Conservation (phyloP, 176 grass and related monocot species). For the bread wheat (Triticum aestivum) region IWGSC_CS_RefSeq_v2.1 NC_057800.1:603085501-603086000, state of each 20-base stretch:
- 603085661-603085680: slow-evolving; percentile 11
- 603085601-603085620: neutral
- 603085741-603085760: neutral
- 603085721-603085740: neutral
- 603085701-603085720: slow-evolving; percentile 3
- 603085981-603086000: neutral
- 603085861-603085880: neutral
- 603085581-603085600: slow-evolving; percentile 11
- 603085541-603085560: slow-evolving; percentile 4
- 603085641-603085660: neutral
- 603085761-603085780: neutral
- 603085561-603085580: neutral
- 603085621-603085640: slow-evolving; percentile 12
- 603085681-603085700: slow-evolving; percentile 19
- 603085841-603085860: neutral
- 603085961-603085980: neutral
- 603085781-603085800: neutral
- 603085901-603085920: neutral
- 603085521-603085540: neutral
- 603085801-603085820: neutral
- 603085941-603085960: neutral
- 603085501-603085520: neutral
- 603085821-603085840: neutral
- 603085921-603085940: neutral
- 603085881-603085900: neutral